Base-by-base conservation (phyloP, 768 basidiomycete species). In the Lactifluus piperatus region DNA sequence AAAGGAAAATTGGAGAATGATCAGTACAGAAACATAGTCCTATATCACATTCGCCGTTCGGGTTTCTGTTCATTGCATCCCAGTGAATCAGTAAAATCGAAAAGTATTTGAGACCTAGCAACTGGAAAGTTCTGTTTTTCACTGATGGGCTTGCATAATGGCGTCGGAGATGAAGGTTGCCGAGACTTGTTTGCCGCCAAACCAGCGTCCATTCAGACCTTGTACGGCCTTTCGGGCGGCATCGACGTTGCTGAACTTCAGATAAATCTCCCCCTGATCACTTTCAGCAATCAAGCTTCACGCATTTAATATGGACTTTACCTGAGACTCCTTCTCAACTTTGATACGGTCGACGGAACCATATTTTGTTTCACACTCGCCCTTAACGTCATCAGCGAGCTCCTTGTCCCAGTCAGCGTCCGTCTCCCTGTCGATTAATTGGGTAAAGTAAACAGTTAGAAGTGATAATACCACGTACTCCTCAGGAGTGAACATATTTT, bases 401-500 rank as follows among this genome's bases (percentile, higher is more conserved):
- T 98, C 97, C 62, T 82, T 89, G 68, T 98, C 92, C 97, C 97
- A 99, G 68, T 97, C 91, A 46, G 81, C 82, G 63, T 94, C 97
- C 14, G 91, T 94, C 78, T 98, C 97, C 71, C 92, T 95, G 67
- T 16, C 60, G 57, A 60, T 24, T 36, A 53, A 10, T 6, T 53
- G 20, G 13, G 3, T 50, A 49, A 29, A 57, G 46, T 37, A 34
- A 1, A 10, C 27, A 43, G 18, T 55, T 20, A 49, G 5, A 43
- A 2, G 6, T 4, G 9, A 32, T 20, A 57, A 61, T 36, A 32
- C 22, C 13, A 73, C 89, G 52, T 68, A 95, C 93, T 97, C 91
- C 73, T 91, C 94, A n/a, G 95, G 91, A 69, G 90, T 79, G 70
- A 99, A 99, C 91, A 97, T 95, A 68, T 99, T 94, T 73, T 86